Percentiles rank a stretch among this genome's conserved stretches.
Evolutionary conservation across 257 asterid species (phyloP).

Genomic region (Voacanga thouarsii): DNA sequence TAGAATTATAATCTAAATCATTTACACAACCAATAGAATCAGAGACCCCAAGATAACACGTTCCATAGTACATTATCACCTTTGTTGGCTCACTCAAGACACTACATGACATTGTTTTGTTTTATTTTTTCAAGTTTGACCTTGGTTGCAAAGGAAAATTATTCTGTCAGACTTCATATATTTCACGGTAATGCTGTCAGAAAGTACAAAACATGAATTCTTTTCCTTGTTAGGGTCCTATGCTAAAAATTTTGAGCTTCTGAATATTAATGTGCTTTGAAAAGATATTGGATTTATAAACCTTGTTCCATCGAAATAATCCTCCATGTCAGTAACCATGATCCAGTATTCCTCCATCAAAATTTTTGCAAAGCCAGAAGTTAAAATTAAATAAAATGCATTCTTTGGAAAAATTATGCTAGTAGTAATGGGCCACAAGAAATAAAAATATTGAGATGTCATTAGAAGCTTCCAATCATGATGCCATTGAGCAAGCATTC

Average conservation of each 20-base stretch:
- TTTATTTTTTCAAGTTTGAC: too few species aligned
- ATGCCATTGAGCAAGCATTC: background rate
- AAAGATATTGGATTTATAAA: too few species aligned
- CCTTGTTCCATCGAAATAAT: background rate
- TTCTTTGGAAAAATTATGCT: background rate
- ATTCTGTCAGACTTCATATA: background rate
- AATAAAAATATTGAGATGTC: background rate
- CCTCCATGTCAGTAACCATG: background rate
- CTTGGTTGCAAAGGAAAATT: too few species aligned
- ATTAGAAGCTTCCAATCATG: background rate
- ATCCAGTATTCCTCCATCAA: background rate
- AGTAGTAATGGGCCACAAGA: background rate
- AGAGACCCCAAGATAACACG: too few species aligned
- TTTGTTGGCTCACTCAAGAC: too few species aligned
- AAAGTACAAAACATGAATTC: background rate
- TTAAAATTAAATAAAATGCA: background rate
- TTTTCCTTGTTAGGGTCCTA: too few species aligned
- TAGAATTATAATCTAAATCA: background rate
- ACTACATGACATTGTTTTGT: too few species aligned
- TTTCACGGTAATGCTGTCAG: background rate
- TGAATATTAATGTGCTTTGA: too few species aligned
- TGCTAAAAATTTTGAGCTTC: too few species aligned
- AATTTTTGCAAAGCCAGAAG: background rate
- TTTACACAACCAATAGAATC: too few species aligned
- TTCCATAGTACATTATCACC: too few species aligned